These are phyloP conservation scores for Polytrichum formosum DNA, from an alignment of 225 moss, liverwort and hornwort species.

Conservation along the genomic window DNA sequence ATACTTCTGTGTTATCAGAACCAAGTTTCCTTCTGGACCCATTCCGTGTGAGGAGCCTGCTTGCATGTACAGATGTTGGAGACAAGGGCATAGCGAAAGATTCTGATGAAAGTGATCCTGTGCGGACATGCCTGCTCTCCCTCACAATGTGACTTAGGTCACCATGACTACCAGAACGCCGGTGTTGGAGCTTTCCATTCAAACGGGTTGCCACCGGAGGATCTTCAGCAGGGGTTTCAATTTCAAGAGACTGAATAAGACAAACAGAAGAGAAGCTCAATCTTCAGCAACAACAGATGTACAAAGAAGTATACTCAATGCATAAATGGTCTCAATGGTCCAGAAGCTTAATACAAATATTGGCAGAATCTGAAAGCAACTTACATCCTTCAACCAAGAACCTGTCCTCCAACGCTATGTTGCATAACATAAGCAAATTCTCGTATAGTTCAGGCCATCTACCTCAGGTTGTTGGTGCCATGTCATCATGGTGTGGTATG, in stretches of 20 bases:
- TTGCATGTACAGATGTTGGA: slow-evolving; percentile 43
- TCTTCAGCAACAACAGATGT: background rate
- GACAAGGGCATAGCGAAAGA: slow-evolving; percentile 45
- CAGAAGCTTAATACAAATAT: background rate
- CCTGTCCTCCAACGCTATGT: too few relatives aligned
- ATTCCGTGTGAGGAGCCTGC: slow-evolving; percentile 35
- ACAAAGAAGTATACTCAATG: background rate
- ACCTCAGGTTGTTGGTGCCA: slow-evolving; percentile 73
- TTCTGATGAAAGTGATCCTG: slow-evolving; percentile 56
- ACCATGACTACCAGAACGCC: slow-evolving; percentile 75
- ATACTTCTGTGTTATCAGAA: slow-evolving; percentile 31
- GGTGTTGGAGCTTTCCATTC: slow-evolving; percentile 59
- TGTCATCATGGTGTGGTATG: slow-evolving; percentile 94
- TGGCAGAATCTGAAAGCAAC: background rate
- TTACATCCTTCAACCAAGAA: background rate
- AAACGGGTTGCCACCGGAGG: slow-evolving; percentile 21
- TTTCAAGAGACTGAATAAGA: slow-evolving; percentile 34
- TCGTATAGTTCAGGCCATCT: slow-evolving; percentile 2
- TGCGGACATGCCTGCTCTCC: slow-evolving; percentile 64
- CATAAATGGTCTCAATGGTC: background rate
- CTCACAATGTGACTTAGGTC: slow-evolving; percentile 43
- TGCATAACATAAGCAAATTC: too few relatives aligned
- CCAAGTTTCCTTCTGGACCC: slow-evolving; percentile 36
- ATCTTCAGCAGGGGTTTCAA: slow-evolving; percentile 28
- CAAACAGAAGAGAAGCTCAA: slow-evolving; percentile 26